A percentile compares a stretch with the other conserved stretches of the same genome.
phyloP scores from a whole-genome alignment of 805 yeast species.

The Wickerhamiella lipophila region DNA sequence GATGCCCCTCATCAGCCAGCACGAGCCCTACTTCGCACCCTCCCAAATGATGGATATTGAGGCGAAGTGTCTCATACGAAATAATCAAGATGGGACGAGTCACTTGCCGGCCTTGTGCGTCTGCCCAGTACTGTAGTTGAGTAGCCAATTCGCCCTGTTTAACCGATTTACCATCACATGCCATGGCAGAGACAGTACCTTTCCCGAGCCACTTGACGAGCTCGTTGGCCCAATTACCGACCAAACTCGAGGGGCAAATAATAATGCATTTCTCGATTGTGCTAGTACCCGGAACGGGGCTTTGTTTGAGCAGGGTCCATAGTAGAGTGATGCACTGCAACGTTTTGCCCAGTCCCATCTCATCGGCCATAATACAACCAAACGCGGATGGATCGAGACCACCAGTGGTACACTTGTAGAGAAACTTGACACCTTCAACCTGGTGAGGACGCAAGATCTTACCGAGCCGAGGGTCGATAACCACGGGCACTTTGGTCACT shows the following conservation, averaged over 20 bases:
- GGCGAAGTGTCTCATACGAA: constrained; percentile 82
- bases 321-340: constrained; percentile 75
- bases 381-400: constrained; percentile 49
- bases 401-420: constrained; percentile 86
- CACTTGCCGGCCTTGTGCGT: constrained; percentile 73
- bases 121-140: constrained; percentile 71
- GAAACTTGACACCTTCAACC: constrained; percentile 83
- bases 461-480: constrained; percentile 78
- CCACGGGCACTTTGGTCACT: constrained; percentile 80
- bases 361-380: constrained; percentile 98
- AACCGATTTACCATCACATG: constrained; percentile 76
- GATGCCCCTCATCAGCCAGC: constrained; percentile 77
- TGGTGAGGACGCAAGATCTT: constrained; percentile 90
- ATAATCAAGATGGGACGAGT: constrained; percentile 89
- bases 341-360: constrained; percentile 90
- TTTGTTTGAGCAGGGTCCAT: constrained; percentile 86
- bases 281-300: constrained; percentile 68
- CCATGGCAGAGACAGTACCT: constrained; percentile 76
- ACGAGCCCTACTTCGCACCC: constrained; percentile 74
- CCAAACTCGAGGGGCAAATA: constrained; percentile 90
- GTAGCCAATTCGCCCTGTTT: constrained; percentile 55
- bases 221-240: constrained; percentile 95
- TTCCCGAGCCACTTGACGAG: constrained; percentile 89
- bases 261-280: constrained; percentile 83
- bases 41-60: constrained; percentile 64